Base-by-base conservation (phyloP, 2,329 filamentous ascomycete species). In the Chalara sp. region DNA sequence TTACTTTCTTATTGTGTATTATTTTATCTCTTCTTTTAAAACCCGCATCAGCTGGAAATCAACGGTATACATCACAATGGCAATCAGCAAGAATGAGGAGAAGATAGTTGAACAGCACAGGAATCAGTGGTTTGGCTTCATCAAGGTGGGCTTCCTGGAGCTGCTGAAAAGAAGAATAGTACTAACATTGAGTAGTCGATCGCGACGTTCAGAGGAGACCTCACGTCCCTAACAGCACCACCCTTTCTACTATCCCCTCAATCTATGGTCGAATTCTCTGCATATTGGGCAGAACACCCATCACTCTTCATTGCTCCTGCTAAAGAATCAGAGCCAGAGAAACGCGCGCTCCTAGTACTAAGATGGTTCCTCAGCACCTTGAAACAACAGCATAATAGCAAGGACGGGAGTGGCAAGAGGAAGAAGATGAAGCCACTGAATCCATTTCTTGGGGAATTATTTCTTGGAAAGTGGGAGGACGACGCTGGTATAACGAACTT, bases 371-470 rank as follows among this genome's bases (percentile, higher is more conserved):
- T 97, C 47, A 91, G 85, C 64, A 96, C 91, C 2, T 76, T 97
- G 49, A 95, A 92, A 73, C 88, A 95, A 69, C 89, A 95, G 67
- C 83, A 84, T 61, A 80, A 78, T 56, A 79, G 73, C 28, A 60
- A 56, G 40, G 61, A 63, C 61, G 78, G 79, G 52, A 93, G 87
- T 65, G 91, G 96, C 59, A 73, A 81, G 62, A 83, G 76, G 56
- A 90, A 89, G 50, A 90, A 96, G 75, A 96, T 96, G 81, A 97
- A 97, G 76, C 92, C 92, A 1, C 73, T 97, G 53, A 97, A 97
- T 67, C 93, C 93, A 0, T 97, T 97, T 70, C 72, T 97, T 33
- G 92, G 92, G 51, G 92, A 97, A 72, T 78, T 96, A 37, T 97
- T 96, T 71, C 70, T 96, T 21, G 93, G 92, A 21, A 86, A 83